Evolutionary conservation across 1,284 basidiomycete species (phyloP).

Genomic region (Cryptococcus sp.): DNA sequence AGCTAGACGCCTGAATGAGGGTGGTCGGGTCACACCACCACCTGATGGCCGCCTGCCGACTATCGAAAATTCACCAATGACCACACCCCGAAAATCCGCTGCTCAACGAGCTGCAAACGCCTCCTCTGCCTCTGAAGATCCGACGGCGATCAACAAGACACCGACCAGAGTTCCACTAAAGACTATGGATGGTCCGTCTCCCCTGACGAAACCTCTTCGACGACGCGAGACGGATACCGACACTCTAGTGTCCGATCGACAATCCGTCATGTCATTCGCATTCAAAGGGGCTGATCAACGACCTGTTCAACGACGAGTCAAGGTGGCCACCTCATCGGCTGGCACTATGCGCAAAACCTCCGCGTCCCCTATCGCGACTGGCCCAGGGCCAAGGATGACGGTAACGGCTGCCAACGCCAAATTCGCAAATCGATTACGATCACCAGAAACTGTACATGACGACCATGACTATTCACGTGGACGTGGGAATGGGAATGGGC

Average conservation of each 20-base stretch:
- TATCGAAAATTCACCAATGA: constrained; percentile 11
- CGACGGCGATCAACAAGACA: not conserved
- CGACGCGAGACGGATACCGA: constrained; percentile 20
- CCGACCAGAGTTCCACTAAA: constrained; percentile 25
- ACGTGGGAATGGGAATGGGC: constrained; percentile 4
- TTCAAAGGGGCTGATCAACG: constrained; percentile 24
- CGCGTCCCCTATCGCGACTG: not conserved
- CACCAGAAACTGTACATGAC: constrained; percentile 9
- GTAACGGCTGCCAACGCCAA: constrained; percentile 34
- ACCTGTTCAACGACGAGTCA: not conserved
- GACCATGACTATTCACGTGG: not conserved
- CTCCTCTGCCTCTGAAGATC: constrained; percentile 4
- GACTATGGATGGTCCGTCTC: constrained; percentile 15
- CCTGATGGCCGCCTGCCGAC: constrained; percentile 8
- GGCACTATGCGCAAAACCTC: not conserved
- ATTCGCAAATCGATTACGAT: constrained; percentile 39
- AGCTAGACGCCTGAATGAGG: constrained; percentile 2
- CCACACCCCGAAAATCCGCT: constrained; percentile 1
- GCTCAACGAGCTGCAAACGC: not conserved
- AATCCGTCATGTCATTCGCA: constrained; percentile 42
- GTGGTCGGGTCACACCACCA: not conserved
- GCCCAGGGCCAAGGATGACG: constrained; percentile 3
- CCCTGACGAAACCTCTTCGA: constrained; percentile 1
- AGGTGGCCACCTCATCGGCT: not conserved
- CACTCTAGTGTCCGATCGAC: constrained; percentile 25